Evolutionary conservation across 1,139 yeast species (phyloP), one percentile per base, ranked within the genome.

Genomic region (Saccharomycopsis hybrid): DNA sequence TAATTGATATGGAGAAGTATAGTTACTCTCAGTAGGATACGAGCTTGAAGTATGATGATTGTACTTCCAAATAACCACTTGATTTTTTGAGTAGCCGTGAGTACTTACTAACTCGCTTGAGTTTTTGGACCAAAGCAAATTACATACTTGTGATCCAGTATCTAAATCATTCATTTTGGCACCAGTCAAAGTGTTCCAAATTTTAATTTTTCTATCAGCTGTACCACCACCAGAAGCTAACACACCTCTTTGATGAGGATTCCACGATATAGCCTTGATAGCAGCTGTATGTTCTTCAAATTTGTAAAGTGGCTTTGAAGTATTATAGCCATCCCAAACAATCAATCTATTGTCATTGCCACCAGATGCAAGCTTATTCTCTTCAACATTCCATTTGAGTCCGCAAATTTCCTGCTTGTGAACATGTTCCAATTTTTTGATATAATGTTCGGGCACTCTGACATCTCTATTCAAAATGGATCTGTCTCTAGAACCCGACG

Each of bases 361-460:
- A 32, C 97, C 97, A 39, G 92, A 82, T 0, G 96, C 97, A 46
- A 89, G 71, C 60, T 84, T 85, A 61, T 85, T 85, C 59, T 87
- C 95, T 51, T 87, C 95, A 2, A 79, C 74, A 61, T 89, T 90
- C 99, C 99, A 92, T 62, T 82, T 81, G 56, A 92, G 73, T 1
- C 99, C 99, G 68, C 98, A 92, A 36, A 92, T 95, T 66, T 94
- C 98, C 67, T 92, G 98, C 51, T 82, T 79, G 66, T 94, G 98
- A 36, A 49, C 50, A 39, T 78, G 73, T 44, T 80, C 82, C 43
- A 92, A 71, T 56, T 79, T 76, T 55, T 82, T 79, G 58, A 87
- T 79, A 63, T 72, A 89, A 60, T 89, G 96, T 44, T 85, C 88
- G 9, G 94, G 88, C 36, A 83, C 80, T 52, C 98, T 73, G 31